Base-by-base conservation (phyloP, 2,329 filamentous ascomycete genomes). In the Botrytis porri region DNA sequence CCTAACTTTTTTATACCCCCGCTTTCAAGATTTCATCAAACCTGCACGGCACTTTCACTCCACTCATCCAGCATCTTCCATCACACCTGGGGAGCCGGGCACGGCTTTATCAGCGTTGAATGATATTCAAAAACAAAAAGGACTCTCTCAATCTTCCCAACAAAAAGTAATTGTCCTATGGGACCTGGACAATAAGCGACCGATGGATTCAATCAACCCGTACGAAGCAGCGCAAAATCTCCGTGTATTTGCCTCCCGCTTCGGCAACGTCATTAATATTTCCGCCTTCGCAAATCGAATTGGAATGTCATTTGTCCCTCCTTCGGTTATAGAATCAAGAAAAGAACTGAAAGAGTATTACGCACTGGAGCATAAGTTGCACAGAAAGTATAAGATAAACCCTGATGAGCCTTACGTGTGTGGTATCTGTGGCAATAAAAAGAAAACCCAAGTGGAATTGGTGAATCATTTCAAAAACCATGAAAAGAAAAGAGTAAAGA, bases 201-300 rank as follows among this genome's bases (percentile, higher is more conserved):
- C 62, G 32, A 16, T 4, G 1, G 43, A 65, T 35, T 25, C n/a
- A 35, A 9, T 16, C 10, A 48, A 32, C 4, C 62, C 62, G 62
- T 65, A 65, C 62, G 62, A 48, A n/a, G 62, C 62, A 65, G 62
- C 20, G 10, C 62, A 48, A 32, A 65, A 65, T 32, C 41, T 65
- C 12, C 62, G 41, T 18, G 22, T 43, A 37, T 65, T 65, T 22
- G 62, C 29, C 43, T 65, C 62, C 18, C 41, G 43, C 22, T 35
- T 65, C 6, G 62, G 62, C 62, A 35, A 65, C 1, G 62, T 48
- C 32, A 48, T 48, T 20, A 18, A 20, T 22, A 65, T 65, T 5
- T 41, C 62, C 62, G 62, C 62, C 41, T 65, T 65, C 29, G 62
- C 62, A 29, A 65, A 65, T 12, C 12, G 8, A 48, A 25, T 7